Base-by-base conservation (phyloP, 2,329 filamentous ascomycete genomes). In the Amesomyces nigricolor region DNA sequence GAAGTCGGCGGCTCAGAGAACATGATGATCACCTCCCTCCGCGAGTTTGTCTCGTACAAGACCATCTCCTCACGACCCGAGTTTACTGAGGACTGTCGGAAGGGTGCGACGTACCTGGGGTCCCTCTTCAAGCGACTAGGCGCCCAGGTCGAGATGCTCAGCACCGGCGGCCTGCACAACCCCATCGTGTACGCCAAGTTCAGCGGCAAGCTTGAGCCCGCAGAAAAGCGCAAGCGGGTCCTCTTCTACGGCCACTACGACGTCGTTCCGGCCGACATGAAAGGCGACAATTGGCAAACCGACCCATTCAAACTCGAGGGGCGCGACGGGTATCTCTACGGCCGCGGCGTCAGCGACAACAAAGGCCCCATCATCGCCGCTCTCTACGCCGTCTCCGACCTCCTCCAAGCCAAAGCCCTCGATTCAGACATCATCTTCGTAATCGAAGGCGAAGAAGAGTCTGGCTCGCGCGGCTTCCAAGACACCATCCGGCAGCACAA, bases 191-290 rank as follows among this genome's bases (percentile, higher is more conserved):
- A 88, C 62, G 94, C 94, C 40, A 88, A 86, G 57, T 99, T 99
- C 68, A 82, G 82, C 44, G 91, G 87, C 4, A 94, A 85, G 70
- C 83, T 79, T 58, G 78, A 83, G 10, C 81, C 83, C 1, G 74
- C 81, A 0, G 78, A 81, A 26, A 76, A 82, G 26, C 81, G 89
- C 16, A 96, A 94, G 72, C 91, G 89, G 30, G 89, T 97, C 8
- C 75, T 99, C 0, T 99, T 99, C 69, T 99, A 99, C 66, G 94
- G 95, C 0, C 94, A 99, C 69, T 99, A 99, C 74, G 94, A 99
- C 67, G 91, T 99, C 2, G 94, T 99, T 3, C 82, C 91, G 0
- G 94, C 94, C 0, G 90, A 96, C 62, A 85, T 87, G 38, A 88
- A 88, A 60, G 84, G 86, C 55, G 81, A 82, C 38, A 92, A 89